Conservation (phyloP, 75 land plant species). For the Larix kaempferi region DNA sequence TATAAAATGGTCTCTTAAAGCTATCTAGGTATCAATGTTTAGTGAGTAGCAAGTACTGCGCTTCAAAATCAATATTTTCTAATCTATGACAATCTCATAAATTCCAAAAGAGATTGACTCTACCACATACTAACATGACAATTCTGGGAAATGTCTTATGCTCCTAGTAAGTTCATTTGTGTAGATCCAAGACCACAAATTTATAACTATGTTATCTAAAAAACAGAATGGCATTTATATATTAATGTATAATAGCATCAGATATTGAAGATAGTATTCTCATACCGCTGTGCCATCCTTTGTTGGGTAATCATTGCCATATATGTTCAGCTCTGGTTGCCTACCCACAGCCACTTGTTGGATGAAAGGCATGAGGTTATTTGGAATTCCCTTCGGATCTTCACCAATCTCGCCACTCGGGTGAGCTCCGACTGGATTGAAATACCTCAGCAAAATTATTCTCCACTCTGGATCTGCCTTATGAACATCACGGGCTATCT, state of each 20-base stretch:
- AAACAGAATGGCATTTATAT: neutral
- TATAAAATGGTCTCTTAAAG: neutral
- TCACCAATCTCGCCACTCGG: slow-evolving; percentile 90
- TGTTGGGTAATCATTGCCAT: slow-evolving; percentile 87
- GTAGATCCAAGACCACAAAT: neutral
- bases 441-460: slow-evolving; percentile 73
- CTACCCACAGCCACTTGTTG: slow-evolving; percentile 96
- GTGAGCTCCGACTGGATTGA: slow-evolving; percentile 93
- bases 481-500: slow-evolving; percentile 60
- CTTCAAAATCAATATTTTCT: neutral
- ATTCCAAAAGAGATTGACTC: neutral
- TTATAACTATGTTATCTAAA: neutral
- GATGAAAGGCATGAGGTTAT: slow-evolving; percentile 88
- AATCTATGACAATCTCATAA: neutral
- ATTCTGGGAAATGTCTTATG: neutral
- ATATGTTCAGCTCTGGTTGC: slow-evolving; percentile 66
- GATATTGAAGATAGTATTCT: slow-evolving; percentile 1
- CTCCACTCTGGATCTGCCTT: slow-evolving; percentile 84
- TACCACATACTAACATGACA: neutral
- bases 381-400: slow-evolving; percentile 87
- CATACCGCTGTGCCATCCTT: slow-evolving; percentile 83
- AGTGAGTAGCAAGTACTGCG: neutral
- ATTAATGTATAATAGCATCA: neutral
- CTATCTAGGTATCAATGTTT: neutral
- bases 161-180: neutral